A percentile compares a stretch with the other conserved stretches of the same genome.
Conservation (phyloP, 2,329 filamentous ascomycete genomes). For the Sporothrix variecibatus region DNA sequence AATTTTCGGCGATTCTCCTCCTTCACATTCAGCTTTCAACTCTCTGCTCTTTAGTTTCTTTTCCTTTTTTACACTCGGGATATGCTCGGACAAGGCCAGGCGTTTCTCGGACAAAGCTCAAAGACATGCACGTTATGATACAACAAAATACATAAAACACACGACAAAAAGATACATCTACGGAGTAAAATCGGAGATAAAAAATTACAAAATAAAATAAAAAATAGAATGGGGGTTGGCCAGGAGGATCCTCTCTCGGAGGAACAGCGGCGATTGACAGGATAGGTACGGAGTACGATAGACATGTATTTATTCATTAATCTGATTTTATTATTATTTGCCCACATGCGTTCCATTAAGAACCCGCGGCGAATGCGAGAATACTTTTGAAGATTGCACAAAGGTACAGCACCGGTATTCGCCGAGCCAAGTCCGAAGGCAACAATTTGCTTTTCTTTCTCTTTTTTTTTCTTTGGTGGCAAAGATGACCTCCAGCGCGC, state of each 20-base stretch:
- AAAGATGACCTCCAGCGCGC: background rate
- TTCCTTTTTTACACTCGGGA: background rate
- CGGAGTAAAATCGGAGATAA: too few species aligned
- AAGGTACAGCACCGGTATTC: background rate
- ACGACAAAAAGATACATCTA: background rate
- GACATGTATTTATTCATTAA: background rate
- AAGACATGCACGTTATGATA: background rate
- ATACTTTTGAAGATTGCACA: too few species aligned
- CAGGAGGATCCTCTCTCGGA: background rate
- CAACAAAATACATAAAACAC: background rate
- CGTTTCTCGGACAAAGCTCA: slow-evolving; percentile 9
- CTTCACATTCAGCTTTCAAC: background rate
- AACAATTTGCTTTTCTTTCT: background rate
- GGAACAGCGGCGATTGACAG: background rate
- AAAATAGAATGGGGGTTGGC: background rate
- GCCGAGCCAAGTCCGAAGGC: slow-evolving; percentile 17
- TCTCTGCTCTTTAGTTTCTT: background rate
- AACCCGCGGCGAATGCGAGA: background rate
- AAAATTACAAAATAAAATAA: background rate
- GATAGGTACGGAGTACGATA: background rate
- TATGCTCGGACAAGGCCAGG: slow-evolving; percentile 16
- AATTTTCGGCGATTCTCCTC: background rate
- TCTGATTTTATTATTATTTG: background rate
- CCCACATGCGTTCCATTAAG: background rate
- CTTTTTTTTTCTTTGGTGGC: background rate